These are phyloP conservation scores for Podospora anserina DNA, from an alignment of 495 filamentous ascomycete genomes.

Conservation along the genomic window DNA sequence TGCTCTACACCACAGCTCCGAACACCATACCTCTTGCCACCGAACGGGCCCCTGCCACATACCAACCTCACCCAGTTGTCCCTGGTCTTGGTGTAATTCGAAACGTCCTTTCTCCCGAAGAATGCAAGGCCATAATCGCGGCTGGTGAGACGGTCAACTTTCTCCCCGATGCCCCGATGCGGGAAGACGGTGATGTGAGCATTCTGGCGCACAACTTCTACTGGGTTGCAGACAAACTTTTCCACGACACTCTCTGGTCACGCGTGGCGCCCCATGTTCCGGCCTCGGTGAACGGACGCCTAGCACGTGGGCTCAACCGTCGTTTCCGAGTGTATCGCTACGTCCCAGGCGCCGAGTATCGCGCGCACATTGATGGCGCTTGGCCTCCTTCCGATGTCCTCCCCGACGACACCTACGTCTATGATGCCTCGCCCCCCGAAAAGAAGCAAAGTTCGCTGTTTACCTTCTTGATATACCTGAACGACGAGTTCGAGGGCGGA, in stretches of 20 bases:
- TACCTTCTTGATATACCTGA: conserved; percentile 52
- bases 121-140: conserved; percentile 47
- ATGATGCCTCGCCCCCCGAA: conserved; percentile 42
- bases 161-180: conserved; percentile 45
- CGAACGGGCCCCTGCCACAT: conserved; percentile 25
- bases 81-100: conserved; percentile 39
- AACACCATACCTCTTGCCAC: conserved; percentile 36
- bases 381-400: conserved; percentile 48
- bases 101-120: conserved; percentile 38
- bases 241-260: conserved; percentile 43
- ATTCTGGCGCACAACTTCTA: conserved; percentile 53
- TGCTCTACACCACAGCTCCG: conserved; percentile 41
- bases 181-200: conserved; percentile 43
- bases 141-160: conserved; percentile 45
- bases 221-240: conserved; percentile 46
- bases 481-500: conserved; percentile 51
- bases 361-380: conserved; percentile 46
- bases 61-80: conserved; percentile 41
- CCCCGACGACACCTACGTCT: conserved; percentile 41
- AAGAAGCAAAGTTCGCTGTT: conserved; percentile 48
- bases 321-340: conserved; percentile 51
- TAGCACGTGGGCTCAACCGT: conserved; percentile 44
- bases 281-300: conserved; percentile 31
- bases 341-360: conserved; percentile 50
- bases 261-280: conserved; percentile 42